Evolutionary conservation across 2,329 filamentous ascomycete genomes (phyloP).

Genomic region (Pyrenophora seminiperda): DNA sequence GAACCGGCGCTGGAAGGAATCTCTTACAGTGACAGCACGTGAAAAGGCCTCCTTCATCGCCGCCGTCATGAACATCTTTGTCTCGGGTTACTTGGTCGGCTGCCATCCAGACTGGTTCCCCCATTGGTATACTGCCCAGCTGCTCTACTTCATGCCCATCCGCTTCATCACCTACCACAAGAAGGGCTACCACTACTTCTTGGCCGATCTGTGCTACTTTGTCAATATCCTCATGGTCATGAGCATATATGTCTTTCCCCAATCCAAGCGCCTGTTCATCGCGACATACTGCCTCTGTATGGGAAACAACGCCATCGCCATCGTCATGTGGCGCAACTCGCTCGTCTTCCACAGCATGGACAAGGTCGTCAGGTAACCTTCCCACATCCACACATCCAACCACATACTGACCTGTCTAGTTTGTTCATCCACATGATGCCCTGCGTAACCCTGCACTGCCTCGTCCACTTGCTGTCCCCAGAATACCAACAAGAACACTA

Average conservation of each 20-base stretch:
- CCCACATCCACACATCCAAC: not conserved
- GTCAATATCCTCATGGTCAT: slow-evolving; percentile 86
- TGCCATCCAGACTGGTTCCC: slow-evolving; percentile 85
- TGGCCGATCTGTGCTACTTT: slow-evolving; percentile 97
- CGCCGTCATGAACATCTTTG: slow-evolving; percentile 95
- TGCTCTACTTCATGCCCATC: slow-evolving; percentile 96
- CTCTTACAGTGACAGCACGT: slow-evolving; percentile 81
- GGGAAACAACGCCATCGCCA: slow-evolving; percentile 96
- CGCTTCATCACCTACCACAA: slow-evolving; percentile 89
- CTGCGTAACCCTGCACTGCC: slow-evolving; percentile 87
- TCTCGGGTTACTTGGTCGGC: slow-evolving; percentile 92
- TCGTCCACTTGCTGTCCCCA: slow-evolving; percentile 78
- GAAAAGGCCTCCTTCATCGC: slow-evolving; percentile 97
- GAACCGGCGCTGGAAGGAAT: slow-evolving; percentile 84
- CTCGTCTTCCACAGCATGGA: slow-evolving; percentile 98
- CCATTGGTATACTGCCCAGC: slow-evolving; percentile 85
- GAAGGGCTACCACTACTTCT: slow-evolving; percentile 86
- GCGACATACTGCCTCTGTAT: slow-evolving; percentile 90
- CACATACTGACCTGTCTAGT: slow-evolving; percentile 48
- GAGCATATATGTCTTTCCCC: slow-evolving; percentile 87
- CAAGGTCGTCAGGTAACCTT: slow-evolving; percentile 80
- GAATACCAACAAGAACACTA: slow-evolving; percentile 72
- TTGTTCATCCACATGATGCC: slow-evolving; percentile 99
- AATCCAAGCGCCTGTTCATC: slow-evolving; percentile 89
- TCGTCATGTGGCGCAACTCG: slow-evolving; percentile 99